These are phyloP conservation scores for Hyaloscypha finlandica DNA, from an alignment of 495 filamentous ascomycete species.

Conservation along the genomic window DNA sequence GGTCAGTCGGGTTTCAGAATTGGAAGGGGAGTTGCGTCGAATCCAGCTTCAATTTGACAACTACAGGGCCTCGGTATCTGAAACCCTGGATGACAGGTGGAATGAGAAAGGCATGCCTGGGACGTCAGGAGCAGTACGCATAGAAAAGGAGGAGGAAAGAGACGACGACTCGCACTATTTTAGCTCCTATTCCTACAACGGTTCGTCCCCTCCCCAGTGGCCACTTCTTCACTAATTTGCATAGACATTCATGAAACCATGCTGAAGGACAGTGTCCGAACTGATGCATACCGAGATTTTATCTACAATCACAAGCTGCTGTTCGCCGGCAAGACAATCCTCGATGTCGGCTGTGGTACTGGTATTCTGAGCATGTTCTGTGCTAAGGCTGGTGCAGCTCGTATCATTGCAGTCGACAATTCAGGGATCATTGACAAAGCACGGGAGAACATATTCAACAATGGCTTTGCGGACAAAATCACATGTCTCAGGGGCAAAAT, in stretches of 20 bases:
- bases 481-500: slow-evolving; percentile 93
- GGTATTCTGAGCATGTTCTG: slow-evolving; percentile 84
- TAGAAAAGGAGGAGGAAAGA: slow-evolving; percentile 41
- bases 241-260: slow-evolving; percentile 88
- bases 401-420: slow-evolving; percentile 96
- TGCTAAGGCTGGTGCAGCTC: slow-evolving; percentile 87
- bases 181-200: slow-evolving; percentile 76
- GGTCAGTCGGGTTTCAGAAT: slow-evolving; percentile 59
- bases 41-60: slow-evolving; percentile 68
- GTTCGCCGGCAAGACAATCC: slow-evolving; percentile 96
- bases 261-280: slow-evolving; percentile 95
- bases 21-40: slow-evolving; percentile 67
- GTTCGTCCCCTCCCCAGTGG: slow-evolving; percentile 41
- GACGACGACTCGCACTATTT: slow-evolving; percentile 74
- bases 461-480: slow-evolving; percentile 81
- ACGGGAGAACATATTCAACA: slow-evolving; percentile 82
- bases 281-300: slow-evolving; percentile 91
- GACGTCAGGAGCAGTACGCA: slow-evolving; percentile 20
- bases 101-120: slow-evolving; percentile 42
- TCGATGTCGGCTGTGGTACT: slow-evolving; percentile 97
- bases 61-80: slow-evolving; percentile 67
- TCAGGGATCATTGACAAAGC: slow-evolving; percentile 97
- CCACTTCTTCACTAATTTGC: slow-evolving; percentile 1
- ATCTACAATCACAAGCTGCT: slow-evolving; percentile 97
- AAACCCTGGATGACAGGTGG: slow-evolving; percentile 73